Conservation (phyloP, 1,284 basidiomycete species). For the Mycena sp. region DNA sequence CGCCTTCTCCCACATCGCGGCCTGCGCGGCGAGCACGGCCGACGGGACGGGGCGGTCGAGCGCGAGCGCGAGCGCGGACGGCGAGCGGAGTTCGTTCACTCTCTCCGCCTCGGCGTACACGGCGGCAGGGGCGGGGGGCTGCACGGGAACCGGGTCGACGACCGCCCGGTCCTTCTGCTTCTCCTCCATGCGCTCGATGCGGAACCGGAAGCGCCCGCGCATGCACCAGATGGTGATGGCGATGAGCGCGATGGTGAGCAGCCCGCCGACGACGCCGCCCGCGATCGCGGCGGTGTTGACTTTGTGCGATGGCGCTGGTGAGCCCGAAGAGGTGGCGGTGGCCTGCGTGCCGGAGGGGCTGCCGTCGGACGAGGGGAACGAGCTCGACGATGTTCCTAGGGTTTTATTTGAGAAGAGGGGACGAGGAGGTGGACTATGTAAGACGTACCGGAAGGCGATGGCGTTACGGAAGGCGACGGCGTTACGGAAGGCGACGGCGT, state of each 20-base stretch:
- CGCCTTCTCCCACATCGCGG: not conserved
- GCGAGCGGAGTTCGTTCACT: not conserved
- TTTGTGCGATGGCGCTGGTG: not conserved
- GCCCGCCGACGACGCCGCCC: not conserved
- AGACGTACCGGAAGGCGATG: not conserved
- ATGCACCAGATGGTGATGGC: not conserved
- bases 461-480: too few relatives aligned
- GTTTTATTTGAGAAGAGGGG: not conserved
- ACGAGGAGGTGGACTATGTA: not conserved
- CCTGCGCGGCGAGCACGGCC: not conserved
- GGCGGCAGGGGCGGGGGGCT: not conserved
- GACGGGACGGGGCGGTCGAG: not conserved
- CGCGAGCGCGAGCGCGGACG: not conserved
- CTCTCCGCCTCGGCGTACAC: not conserved
- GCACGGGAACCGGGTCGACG: not conserved
- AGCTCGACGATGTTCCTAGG: not conserved
- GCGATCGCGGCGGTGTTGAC: not conserved
- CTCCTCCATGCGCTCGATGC: not conserved
- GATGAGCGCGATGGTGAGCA: not conserved
- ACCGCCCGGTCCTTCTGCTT: not conserved
- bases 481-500: not conserved
- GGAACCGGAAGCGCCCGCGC: slow-evolving; percentile 1
- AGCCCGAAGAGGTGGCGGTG: not conserved
- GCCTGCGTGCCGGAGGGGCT: not conserved
- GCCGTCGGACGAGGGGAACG: not conserved